Base-by-base conservation (phyloP, 2,329 filamentous ascomycete species). In the Rutstroemia sp. region DNA sequence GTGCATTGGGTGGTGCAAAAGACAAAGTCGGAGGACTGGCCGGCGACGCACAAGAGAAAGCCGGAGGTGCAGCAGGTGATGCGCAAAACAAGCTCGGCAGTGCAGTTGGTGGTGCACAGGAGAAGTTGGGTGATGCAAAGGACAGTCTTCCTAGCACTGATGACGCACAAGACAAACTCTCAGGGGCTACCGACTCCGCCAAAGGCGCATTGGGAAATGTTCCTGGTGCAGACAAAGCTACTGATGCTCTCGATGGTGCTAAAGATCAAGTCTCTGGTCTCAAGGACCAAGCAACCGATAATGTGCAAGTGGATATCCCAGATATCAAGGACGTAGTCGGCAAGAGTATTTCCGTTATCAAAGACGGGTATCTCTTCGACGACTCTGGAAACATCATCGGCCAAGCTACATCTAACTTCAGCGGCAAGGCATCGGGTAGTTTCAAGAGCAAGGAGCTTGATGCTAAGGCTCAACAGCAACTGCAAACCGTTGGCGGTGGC, bases 341-440 rank as follows among this genome's bases (percentile, higher is more conserved):
- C 52, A 86, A 88, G 71, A 78, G 82, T 40, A 51, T 56, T 2
- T 56, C 53, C 23, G 83, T 89, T 61, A 86, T 88, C 73, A 88
- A 88, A 73, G 79, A 80, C 3, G 86, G 86, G 42, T 81, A 83
- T 48, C 73, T 81, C 0, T 80, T 84, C 23, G 81, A 83, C 63
- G 70, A 69, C 3, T 69, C 72, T 44, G 81, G 81, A 0, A 69
- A 73, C 49, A 74, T 86, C 45, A 78, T 88, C 51, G 86, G 86
- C 36, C 78, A 79, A 57, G 81, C 78, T 12, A 56, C 53, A 12
- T 51, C 53, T 2, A 56, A 56, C 14, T 56, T 56, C 21, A 51
- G 47, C 7, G 53, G 53, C 5, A 56, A 56, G 12, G 53, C 53
- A 36, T 21, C 30, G 4, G 53, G 53, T 36, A 51, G 25, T 2